Evolutionary conservation across 1,284 basidiomycete species (phyloP), one percentile per base, ranked within the genome.

Genomic region (Ceratobasidium sp.): DNA sequence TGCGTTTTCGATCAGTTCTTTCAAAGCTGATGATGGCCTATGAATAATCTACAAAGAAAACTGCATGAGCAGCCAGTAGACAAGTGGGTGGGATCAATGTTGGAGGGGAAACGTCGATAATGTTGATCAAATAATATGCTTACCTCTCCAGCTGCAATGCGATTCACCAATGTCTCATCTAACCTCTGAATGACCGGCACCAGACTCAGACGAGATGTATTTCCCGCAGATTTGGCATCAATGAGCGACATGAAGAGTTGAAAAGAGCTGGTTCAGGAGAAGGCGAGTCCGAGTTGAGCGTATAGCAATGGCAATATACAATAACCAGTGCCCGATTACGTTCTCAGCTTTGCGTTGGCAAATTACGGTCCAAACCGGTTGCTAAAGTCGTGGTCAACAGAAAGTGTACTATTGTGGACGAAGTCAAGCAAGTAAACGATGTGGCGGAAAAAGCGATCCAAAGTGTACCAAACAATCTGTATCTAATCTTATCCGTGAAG

Each of bases 1-100:
- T 23, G 92, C 89, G 79, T 99, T 99, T 82, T 99, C 98, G 26
- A 99, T 84, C 0, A 99, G 86, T 82, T 99, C 98, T 81, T 99
- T 99, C 75, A 99, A 86, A 0, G 98, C 98, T 76, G 97, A 98
- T 9, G 94, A 89, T 0, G 98, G 98, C 38, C 98, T 85, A 74
- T 98, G 97, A 75, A 99, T 98, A 79, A 99, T 96, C 95, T 98
- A 78, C 30, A 23, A 26, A 50, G 7, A 35, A 58, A 43, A 49
- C 66, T 75, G 38, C 21, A 21, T 74, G 28, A 32, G 63, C 32
- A 52, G 67, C 28, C 32, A 18, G 38, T 58, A 59, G 54, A 35
- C 21, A 55, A 41, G 52, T 11, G 14, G 47, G 55, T 57, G 26
- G 23, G 23, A 44, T 49, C 18, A 41, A 38, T 38, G 52, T 38